These are phyloP conservation scores for Aspergillus quadricinctus DNA, from an alignment of 2,329 filamentous ascomycete genomes.

Conservation along the genomic window DNA sequence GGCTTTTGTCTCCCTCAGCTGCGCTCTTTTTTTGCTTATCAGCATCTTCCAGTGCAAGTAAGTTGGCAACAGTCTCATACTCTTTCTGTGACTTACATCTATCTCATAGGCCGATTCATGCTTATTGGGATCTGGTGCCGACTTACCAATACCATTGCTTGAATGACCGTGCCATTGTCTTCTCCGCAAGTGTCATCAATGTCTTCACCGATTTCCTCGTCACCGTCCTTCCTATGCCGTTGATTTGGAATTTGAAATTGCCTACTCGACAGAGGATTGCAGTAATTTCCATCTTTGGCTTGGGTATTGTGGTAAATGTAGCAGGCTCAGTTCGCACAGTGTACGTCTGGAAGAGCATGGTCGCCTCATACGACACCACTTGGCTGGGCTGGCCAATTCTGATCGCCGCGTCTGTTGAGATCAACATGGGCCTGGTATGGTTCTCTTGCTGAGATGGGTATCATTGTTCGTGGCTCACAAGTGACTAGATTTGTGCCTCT, in stretches of 20 bases:
- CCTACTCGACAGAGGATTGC: slow-evolving; percentile 33
- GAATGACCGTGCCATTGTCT: slow-evolving; percentile 25
- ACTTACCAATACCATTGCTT: slow-evolving; percentile 25
- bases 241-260: slow-evolving; percentile 38
- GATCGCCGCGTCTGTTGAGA: slow-evolving; percentile 29
- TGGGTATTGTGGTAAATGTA: slow-evolving; percentile 34
- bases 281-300: slow-evolving; percentile 35
- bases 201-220: slow-evolving; percentile 34
- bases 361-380: slow-evolving; percentile 29
- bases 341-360: slow-evolving; percentile 31
- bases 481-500: slow-evolving; percentile 32
- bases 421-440: slow-evolving; percentile 34
- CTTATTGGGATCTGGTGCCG: slow-evolving; percentile 29
- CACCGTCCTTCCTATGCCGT: slow-evolving; percentile 37
- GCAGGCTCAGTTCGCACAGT: slow-evolving; percentile 32
- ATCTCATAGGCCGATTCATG: slow-evolving; percentile 26
- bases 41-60: slow-evolving; percentile 41
- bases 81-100: neutral
- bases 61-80: slow-evolving; percentile 10
- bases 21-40: slow-evolving; percentile 27
- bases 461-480: neutral
- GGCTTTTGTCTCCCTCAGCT: slow-evolving; percentile 24
- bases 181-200: slow-evolving; percentile 35
- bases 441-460: neutral
- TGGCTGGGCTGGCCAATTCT: slow-evolving; percentile 34